Evolutionary conservation across 306 rosid species (phyloP).

Genomic region (Vigna reflexopilosa): DNA sequence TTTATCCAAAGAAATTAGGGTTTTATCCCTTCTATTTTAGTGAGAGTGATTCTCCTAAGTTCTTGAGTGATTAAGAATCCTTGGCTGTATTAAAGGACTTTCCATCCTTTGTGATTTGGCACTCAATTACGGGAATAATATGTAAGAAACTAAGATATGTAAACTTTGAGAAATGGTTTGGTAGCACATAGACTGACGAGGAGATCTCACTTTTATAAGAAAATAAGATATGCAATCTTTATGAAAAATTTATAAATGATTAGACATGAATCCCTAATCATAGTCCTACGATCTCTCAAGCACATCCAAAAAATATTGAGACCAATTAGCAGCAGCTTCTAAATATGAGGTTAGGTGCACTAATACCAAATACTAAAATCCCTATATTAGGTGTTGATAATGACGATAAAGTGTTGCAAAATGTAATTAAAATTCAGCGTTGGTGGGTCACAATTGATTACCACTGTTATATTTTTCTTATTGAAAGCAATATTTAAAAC

Average conservation of each 20-base stretch:
- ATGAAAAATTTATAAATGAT: too few relatives aligned
- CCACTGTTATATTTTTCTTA: neutral
- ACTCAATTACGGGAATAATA: too few relatives aligned
- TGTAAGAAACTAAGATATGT: too few relatives aligned
- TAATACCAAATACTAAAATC: neutral
- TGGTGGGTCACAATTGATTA: neutral
- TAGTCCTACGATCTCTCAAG: too few relatives aligned
- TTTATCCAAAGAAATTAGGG: too few relatives aligned
- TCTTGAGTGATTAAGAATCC: too few relatives aligned
- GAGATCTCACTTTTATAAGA: neutral
- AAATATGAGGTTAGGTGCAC: neutral
- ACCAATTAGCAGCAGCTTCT: neutral
- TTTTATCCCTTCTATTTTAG: too few relatives aligned
- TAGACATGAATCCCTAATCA: too few relatives aligned
- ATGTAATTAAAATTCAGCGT: neutral
- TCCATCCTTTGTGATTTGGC: too few relatives aligned
- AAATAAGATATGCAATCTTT: neutral
- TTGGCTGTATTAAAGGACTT: too few relatives aligned
- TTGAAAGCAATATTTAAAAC: neutral
- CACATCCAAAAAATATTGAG: neutral
- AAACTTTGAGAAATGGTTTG: too few relatives aligned
- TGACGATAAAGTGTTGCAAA: neutral
- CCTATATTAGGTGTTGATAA: neutral
- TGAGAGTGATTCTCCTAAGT: too few relatives aligned
- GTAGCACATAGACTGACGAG: neutral